Evolutionary conservation across 169 alveolate genomes (phyloP), one percentile per base, ranked within the genome.

Genomic region (Amoebophrya sp.): DNA sequence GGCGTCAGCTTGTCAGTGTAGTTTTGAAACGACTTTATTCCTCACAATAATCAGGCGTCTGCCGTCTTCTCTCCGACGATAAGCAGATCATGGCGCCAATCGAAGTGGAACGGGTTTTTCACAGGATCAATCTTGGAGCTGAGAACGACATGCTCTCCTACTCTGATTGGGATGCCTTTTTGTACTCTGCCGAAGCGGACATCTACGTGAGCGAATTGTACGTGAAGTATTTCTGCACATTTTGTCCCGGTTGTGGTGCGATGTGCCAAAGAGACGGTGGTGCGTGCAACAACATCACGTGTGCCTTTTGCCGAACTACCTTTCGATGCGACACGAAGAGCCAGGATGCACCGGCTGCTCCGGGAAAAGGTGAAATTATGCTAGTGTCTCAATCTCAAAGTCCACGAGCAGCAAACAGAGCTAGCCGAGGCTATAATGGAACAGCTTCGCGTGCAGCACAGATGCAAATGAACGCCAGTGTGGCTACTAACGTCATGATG

Each of bases 241-340:
- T 65, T 29, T 65, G 83, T 36, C 83, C 83, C 83, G 83, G 83
- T 36, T 65, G 83, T 36, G 83, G 83, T 36, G 83, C 83, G 39
- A 65, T 65, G 83, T 29, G 18, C 38, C 83, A 65, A 36, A 29
- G 83, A 29, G 83, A 65, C 33, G 83, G 83, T 36, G 83, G 83
- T 26, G 83, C 83, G 36, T 65, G 83, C 83, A 65, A 65, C 83
- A 65, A 65, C 83, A 36, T 65, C 83, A 65, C 83, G 39, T 65
- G 83, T 36, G 18, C 18, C 83, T 65, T 6, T 36, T 65, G 83
- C 83, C 83, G 83, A 29, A 65, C 83, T 6, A 65, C 83, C 33
- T 65, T 65, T 36, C 18, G n/a, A 26, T 65, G 83, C 83, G n/a
- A 65, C 26, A 65, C 83, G 83, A 65, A 65, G 39, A 36, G 39